phyloP scores from a whole-genome alignment of 2,329 filamentous ascomycete genomes.

The Phoma sp. region DNA sequence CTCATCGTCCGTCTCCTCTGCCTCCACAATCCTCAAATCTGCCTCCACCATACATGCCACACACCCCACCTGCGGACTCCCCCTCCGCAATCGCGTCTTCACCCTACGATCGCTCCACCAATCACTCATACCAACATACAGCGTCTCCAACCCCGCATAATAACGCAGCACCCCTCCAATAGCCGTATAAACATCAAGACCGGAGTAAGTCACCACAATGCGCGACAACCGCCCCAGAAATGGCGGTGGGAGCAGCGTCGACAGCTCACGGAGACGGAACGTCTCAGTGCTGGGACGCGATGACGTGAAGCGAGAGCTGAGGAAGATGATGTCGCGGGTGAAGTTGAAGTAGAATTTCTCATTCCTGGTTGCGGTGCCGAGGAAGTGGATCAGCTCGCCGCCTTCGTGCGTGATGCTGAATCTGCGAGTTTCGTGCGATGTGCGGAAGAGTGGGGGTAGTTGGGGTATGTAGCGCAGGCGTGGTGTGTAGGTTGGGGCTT shows the following conservation, averaged over 20 bases:
- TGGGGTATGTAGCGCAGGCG: slow-evolving; percentile 18
- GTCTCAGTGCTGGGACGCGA: slow-evolving; percentile 13
- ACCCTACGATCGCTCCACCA: background rate
- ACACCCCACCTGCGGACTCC: background rate
- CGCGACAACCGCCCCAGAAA: background rate
- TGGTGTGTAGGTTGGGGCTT: slow-evolving; percentile 6
- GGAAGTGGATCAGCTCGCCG: slow-evolving; percentile 14
- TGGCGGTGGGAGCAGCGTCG: background rate
- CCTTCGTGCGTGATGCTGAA: slow-evolving; percentile 16
- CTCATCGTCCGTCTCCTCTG: background rate
- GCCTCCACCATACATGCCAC: background rate
- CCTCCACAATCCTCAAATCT: background rate
- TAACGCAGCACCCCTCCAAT: slow-evolving; percentile 19
- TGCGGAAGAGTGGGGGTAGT: slow-evolving; percentile 19
- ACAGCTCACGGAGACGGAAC: slow-evolving; percentile 7
- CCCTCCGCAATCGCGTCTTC: background rate
- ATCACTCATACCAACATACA: slow-evolving; percentile 3
- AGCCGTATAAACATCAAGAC: background rate
- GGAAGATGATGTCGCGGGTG: slow-evolving; percentile 18
- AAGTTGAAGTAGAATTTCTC: slow-evolving; percentile 19
- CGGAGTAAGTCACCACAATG: background rate
- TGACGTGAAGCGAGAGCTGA: slow-evolving; percentile 19
- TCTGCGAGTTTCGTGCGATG: slow-evolving; percentile 9
- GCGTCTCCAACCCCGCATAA: background rate
- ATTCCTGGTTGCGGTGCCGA: background rate